A percentile compares a stretch with the other conserved stretches of the same genome.
phyloP scores from a whole-genome alignment of 768 basidiomycete species.

The Trametes meyenii region DNA sequence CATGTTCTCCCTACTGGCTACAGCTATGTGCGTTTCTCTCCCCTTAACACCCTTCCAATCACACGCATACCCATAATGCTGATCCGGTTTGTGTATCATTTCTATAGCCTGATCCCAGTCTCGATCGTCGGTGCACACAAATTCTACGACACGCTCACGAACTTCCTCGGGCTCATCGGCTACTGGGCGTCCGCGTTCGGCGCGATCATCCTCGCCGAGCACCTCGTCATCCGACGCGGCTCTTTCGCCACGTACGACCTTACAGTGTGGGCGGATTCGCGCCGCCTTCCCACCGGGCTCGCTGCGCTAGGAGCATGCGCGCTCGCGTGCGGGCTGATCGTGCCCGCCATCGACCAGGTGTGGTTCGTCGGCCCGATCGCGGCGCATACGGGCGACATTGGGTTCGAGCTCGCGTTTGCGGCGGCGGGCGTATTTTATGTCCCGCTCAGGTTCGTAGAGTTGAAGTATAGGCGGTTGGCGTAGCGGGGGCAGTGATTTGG shows the following conservation, averaged over 20 bases:
- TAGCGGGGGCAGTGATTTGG: background rate
- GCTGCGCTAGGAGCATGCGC: slow-evolving; percentile 59
- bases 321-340: slow-evolving; percentile 55
- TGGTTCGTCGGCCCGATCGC: slow-evolving; percentile 78
- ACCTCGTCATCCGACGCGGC: slow-evolving; percentile 61
- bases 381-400: slow-evolving; percentile 65
- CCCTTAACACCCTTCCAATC: too few relatives aligned
- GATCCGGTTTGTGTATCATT: background rate
- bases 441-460: slow-evolving; percentile 48
- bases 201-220: slow-evolving; percentile 65
- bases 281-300: slow-evolving; percentile 58
- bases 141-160: slow-evolving; percentile 65
- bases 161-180: slow-evolving; percentile 67
- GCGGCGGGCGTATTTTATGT: slow-evolving; percentile 52
- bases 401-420: slow-evolving; percentile 61
- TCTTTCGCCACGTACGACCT: slow-evolving; percentile 53
- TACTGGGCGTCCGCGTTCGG: slow-evolving; percentile 53
- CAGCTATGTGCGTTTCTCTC: slow-evolving; percentile 55
- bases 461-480: slow-evolving; percentile 30
- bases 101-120: slow-evolving; percentile 60
- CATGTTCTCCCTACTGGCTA: slow-evolving; percentile 66
- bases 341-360: slow-evolving; percentile 71
- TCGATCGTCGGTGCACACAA: slow-evolving; percentile 68
- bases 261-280: slow-evolving; percentile 55
- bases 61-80: background rate